These are phyloP conservation scores for Paracorniculantispora psalliotae DNA, from an alignment of 2,329 filamentous ascomycete genomes.

Conservation along the genomic window DNA sequence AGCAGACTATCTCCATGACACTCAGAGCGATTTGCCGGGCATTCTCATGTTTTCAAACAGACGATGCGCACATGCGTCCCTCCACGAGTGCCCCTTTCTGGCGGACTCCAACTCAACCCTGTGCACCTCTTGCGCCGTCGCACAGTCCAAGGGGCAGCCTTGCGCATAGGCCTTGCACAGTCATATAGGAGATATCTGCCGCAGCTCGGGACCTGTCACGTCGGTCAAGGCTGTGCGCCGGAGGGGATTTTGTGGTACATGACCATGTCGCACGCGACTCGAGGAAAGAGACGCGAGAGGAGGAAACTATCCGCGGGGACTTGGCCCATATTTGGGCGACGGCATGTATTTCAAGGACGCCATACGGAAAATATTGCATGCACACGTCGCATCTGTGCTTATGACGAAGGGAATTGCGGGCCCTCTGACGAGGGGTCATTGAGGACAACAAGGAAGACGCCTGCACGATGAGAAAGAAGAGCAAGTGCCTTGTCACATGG, in stretches of 20 bases:
- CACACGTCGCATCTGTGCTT: too few species aligned
- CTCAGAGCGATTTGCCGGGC: background rate
- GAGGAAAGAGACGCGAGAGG: background rate
- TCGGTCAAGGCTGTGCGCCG: background rate
- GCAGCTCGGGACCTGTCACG: background rate
- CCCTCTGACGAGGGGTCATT: background rate
- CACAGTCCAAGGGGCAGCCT: slow-evolving; percentile 22
- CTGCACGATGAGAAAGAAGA: background rate
- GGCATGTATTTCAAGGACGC: background rate
- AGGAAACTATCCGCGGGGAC: background rate
- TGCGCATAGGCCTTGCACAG: slow-evolving; percentile 17
- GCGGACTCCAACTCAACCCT: slow-evolving; percentile 24
- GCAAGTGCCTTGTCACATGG: background rate
- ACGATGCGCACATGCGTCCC: slow-evolving; percentile 23
- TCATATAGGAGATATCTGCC: background rate
- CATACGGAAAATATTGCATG: background rate
- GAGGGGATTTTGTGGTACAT: background rate
- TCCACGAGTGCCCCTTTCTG: slow-evolving; percentile 24
- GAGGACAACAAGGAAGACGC: background rate
- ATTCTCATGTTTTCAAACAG: slow-evolving; percentile 22
- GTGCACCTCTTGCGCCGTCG: slow-evolving; percentile 22
- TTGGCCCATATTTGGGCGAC: background rate
- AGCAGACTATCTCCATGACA: background rate
- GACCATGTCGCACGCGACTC: background rate
- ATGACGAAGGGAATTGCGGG: background rate